phyloP scores from a whole-genome alignment of 2,329 filamentous ascomycete species.

The Diatrype stigma region DNA sequence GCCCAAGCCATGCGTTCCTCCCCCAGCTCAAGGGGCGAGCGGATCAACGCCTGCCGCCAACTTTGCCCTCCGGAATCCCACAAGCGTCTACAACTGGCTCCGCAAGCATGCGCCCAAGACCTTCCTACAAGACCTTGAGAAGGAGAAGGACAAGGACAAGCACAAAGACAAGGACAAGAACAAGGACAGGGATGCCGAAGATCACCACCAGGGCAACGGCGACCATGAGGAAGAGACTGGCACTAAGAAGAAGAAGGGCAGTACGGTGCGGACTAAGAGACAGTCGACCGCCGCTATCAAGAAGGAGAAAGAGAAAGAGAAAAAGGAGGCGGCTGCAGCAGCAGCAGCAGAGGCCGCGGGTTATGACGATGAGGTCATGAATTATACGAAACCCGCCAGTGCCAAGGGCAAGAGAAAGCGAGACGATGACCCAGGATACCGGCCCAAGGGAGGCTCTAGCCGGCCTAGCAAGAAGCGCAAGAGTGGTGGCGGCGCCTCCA shows the following conservation, averaged over 20 bases:
- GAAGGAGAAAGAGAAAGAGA: slow-evolving; percentile 26
- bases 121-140: slow-evolving; percentile 73
- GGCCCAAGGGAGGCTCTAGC: slow-evolving; percentile 52
- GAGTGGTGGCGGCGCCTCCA: slow-evolving; percentile 28
- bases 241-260: slow-evolving; percentile 28
- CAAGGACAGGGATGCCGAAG: slow-evolving; percentile 36
- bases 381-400: slow-evolving; percentile 28
- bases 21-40: slow-evolving; percentile 36
- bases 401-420: slow-evolving; percentile 52
- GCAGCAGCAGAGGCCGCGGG: slow-evolving; percentile 30
- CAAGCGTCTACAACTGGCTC: slow-evolving; percentile 94
- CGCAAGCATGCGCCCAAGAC: slow-evolving; percentile 78
- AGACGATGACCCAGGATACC: slow-evolving; percentile 57
- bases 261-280: slow-evolving; percentile 33
- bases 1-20: slow-evolving; percentile 46
- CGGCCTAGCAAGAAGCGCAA: slow-evolving; percentile 56
- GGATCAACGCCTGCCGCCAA: slow-evolving; percentile 33
- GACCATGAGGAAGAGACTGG: slow-evolving; percentile 29
- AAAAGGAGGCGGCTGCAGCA: slow-evolving; percentile 24
- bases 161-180: slow-evolving; percentile 36
- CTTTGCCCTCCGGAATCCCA: slow-evolving; percentile 68
- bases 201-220: slow-evolving; percentile 34
- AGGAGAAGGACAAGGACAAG: slow-evolving; percentile 36
- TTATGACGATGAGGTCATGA: slow-evolving; percentile 32
- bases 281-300: slow-evolving; percentile 17